These are phyloP conservation scores for Penicillium sp. DNA, from an alignment of 2,329 filamentous ascomycete genomes.

Conservation along the genomic window DNA sequence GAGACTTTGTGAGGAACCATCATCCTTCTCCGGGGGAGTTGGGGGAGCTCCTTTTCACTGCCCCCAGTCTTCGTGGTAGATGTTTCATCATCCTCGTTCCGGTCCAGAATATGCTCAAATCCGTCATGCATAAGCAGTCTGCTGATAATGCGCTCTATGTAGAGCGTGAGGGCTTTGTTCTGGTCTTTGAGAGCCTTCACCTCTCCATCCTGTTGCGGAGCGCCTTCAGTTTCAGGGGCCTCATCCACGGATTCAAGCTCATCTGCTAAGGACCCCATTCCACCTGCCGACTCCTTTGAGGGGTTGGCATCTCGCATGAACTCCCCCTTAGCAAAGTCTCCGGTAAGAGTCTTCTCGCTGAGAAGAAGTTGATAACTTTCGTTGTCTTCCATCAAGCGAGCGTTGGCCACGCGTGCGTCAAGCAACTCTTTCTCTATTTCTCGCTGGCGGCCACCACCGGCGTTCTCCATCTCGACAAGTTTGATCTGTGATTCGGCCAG, in stretches of 20 bases:
- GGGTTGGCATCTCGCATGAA: slow-evolving; percentile 62
- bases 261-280: slow-evolving; percentile 69
- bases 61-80: slow-evolving; percentile 26
- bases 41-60: slow-evolving; percentile 78
- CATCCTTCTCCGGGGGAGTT: slow-evolving; percentile 60
- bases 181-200: slow-evolving; percentile 79
- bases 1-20: slow-evolving; percentile 47
- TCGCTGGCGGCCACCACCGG: slow-evolving; percentile 79
- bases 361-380: slow-evolving; percentile 96
- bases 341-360: slow-evolving; percentile 91
- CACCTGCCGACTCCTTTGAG: slow-evolving; percentile 42
- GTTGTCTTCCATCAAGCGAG: slow-evolving; percentile 95
- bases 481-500: slow-evolving; percentile 95
- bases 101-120: slow-evolving; percentile 89
- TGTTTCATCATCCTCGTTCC: slow-evolving; percentile 57
- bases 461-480: slow-evolving; percentile 88
- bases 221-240: slow-evolving; percentile 58
- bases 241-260: slow-evolving; percentile 74
- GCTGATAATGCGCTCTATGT: slow-evolving; percentile 99
- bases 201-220: slow-evolving; percentile 72
- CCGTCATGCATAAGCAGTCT: slow-evolving; percentile 90
- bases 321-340: slow-evolving; percentile 80
- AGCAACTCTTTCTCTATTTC: slow-evolving; percentile 89
- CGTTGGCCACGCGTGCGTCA: slow-evolving; percentile 93
- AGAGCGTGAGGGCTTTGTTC: slow-evolving; percentile 94